Evolutionary conservation across 148 eudicot genomes (phyloP).

Genomic region (Simmondsia chinensis): DNA sequence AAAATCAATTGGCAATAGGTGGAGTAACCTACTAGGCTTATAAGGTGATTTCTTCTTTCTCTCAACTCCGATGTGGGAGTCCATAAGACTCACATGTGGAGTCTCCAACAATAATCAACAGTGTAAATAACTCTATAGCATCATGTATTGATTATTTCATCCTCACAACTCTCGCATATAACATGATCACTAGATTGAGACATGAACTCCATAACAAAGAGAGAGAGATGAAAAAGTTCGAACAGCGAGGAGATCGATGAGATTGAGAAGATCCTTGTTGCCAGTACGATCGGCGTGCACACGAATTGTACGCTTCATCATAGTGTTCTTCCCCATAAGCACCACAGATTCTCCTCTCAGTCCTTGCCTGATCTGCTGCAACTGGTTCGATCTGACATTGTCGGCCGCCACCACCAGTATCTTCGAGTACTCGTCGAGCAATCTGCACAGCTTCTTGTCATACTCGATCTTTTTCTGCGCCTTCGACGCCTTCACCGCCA

Average conservation of each 20-base stretch:
- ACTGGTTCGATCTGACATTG: conserved; percentile 51
- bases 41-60: no score
- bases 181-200: no score
- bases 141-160: no score
- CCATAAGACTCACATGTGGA: no score
- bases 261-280: conserved; percentile 8
- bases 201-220: no score
- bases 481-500: conserved; percentile 32
- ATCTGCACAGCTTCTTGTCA: conserved; percentile 23
- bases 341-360: conserved; percentile 41
- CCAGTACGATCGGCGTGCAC: conserved; percentile 33
- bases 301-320: conserved; percentile 43
- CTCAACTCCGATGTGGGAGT: no score
- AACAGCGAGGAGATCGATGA: conserved; percentile 28
- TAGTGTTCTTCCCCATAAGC: conserved; percentile 58
- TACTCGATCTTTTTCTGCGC: conserved; percentile 27
- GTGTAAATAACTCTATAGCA: no score
- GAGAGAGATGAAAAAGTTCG: no score
- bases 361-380: conserved; percentile 40
- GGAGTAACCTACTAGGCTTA: no score
- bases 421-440: conserved; percentile 29
- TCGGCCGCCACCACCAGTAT: conserved; percentile 37
- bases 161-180: no score
- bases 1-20: no score
- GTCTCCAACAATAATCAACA: no score